Conservation (phyloP, 495 filamentous ascomycete genomes). For the Entonaema liquescens region DNA sequence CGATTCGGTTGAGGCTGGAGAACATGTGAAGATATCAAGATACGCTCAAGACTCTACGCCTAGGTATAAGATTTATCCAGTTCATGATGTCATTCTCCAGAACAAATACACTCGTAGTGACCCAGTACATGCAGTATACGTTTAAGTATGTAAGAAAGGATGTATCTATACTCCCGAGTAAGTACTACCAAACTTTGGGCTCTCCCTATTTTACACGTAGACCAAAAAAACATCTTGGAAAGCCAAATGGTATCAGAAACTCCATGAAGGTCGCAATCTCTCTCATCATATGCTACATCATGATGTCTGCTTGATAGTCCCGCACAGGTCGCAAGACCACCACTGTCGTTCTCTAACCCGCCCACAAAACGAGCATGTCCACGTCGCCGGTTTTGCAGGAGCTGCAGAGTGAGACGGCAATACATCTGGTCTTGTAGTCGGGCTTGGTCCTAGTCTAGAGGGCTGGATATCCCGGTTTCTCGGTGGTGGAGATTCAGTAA, state of each 20-base stretch:
- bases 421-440: slow-evolving; percentile 29
- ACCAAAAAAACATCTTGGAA: background rate
- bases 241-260: slow-evolving; percentile 15
- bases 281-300: background rate
- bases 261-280: background rate
- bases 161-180: background rate
- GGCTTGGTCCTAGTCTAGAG: slow-evolving; percentile 38
- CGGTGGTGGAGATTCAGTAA: slow-evolving; percentile 39
- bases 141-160: too few relatives aligned
- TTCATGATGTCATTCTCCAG: slow-evolving; percentile 12
- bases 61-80: background rate
- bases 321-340: slow-evolving; percentile 81
- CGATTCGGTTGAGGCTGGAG: background rate
- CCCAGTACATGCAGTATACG: too few relatives aligned
- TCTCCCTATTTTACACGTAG: too few relatives aligned
- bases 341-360: slow-evolving; percentile 73
- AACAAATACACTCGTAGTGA: too few relatives aligned
- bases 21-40: background rate
- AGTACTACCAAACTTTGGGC: too few relatives aligned
- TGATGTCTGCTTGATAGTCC: slow-evolving; percentile 65
- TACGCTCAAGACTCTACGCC: too few relatives aligned
- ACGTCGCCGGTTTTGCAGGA: slow-evolving; percentile 62
- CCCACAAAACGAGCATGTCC: slow-evolving; percentile 74
- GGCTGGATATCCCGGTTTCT: slow-evolving; percentile 26
- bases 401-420: slow-evolving; percentile 38